Conservation (phyloP, 257 asterid species). For the Thymus mandschuricus region DNA sequence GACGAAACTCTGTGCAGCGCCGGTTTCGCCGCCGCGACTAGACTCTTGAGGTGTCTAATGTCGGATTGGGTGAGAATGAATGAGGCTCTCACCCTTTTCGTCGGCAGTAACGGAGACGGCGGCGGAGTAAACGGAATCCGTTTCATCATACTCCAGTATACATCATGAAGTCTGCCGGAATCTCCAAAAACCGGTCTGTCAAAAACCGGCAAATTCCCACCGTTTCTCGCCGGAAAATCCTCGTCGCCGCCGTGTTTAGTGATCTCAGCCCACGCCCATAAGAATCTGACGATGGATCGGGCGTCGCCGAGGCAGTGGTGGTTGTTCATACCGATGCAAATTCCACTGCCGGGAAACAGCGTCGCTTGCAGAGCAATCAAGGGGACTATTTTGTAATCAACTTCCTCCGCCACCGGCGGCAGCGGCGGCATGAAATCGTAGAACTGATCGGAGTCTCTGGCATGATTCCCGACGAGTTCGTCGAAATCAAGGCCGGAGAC, state of each 20-base stretch:
- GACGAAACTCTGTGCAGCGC: too few species aligned
- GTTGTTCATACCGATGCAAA: conserved; percentile 18
- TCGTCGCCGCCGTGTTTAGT: conserved; percentile 20
- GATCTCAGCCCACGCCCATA: conserved; percentile 49
- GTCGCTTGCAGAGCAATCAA: conserved; percentile 51
- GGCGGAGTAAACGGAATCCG: too few species aligned
- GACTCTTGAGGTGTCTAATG: too few species aligned
- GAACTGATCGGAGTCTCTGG: conserved; percentile 38
- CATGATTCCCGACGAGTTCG: conserved; percentile 29
- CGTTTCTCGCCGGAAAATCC: too few species aligned
- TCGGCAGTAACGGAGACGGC: too few species aligned
- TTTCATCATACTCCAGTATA: too few species aligned
- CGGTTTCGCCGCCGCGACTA: too few species aligned
- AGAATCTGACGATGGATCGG: conserved; percentile 28
- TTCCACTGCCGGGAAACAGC: conserved; percentile 47
- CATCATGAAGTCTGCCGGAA: too few species aligned
- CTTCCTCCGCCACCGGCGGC: conserved; percentile 22
- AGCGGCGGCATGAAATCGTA: conserved; percentile 41
- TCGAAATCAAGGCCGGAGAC: conserved; percentile 40
- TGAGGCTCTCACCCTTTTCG: too few species aligned
- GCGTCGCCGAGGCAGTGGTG: conserved; percentile 27
- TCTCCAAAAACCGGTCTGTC: too few species aligned
- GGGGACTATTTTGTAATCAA: conserved; percentile 19
- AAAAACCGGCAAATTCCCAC: too few species aligned
- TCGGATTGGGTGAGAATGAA: too few species aligned